These are phyloP conservation scores for Cytospora piceae DNA, from an alignment of 2,329 filamentous ascomycete genomes.

Conservation along the genomic window DNA sequence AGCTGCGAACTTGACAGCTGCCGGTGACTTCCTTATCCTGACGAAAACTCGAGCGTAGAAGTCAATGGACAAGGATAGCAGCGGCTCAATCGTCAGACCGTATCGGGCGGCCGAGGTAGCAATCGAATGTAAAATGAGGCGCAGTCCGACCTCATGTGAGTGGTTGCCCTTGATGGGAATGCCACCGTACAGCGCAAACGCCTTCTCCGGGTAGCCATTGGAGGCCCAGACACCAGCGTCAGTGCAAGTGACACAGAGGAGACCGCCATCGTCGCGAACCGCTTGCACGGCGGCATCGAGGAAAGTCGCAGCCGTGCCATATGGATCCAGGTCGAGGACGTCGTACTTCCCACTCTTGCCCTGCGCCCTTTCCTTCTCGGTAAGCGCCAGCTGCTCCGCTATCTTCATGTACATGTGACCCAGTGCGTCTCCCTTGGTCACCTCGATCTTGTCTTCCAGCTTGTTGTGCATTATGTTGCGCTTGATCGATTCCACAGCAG, in stretches of 20 bases:
- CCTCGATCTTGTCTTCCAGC: conserved; percentile 69
- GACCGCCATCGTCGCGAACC: conserved; percentile 79
- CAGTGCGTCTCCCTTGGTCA: conserved; percentile 81
- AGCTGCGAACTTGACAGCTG: conserved; percentile 86
- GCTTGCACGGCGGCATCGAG: conserved; percentile 89
- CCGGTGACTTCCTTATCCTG: conserved; percentile 75
- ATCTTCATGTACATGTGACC: conserved; percentile 85
- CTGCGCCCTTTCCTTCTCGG: conserved; percentile 43
- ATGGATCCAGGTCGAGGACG: conserved; percentile 95
- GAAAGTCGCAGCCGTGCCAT: conserved; percentile 91
- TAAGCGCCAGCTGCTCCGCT: conserved; percentile 54
- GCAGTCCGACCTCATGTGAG: conserved; percentile 87
- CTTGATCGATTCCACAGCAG: conserved; percentile 79
- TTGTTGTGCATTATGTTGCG: conserved; percentile 85
- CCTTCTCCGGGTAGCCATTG: conserved; percentile 91
- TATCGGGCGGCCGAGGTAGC: conserved; percentile 82
- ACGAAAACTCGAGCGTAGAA: conserved; percentile 94
- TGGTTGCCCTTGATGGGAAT: conserved; percentile 81
- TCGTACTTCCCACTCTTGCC: conserved; percentile 67
- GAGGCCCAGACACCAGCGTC: conserved; percentile 96
- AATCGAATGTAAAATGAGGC: conserved; percentile 82
- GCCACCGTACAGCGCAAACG: conserved; percentile 91
- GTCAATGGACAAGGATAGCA: conserved; percentile 92
- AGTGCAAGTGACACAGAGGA: conserved; percentile 94
- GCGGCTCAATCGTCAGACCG: conserved; percentile 84